Base-by-base conservation (phyloP, 2,329 filamentous ascomycete genomes). In the Talaromyces sp. region DNA sequence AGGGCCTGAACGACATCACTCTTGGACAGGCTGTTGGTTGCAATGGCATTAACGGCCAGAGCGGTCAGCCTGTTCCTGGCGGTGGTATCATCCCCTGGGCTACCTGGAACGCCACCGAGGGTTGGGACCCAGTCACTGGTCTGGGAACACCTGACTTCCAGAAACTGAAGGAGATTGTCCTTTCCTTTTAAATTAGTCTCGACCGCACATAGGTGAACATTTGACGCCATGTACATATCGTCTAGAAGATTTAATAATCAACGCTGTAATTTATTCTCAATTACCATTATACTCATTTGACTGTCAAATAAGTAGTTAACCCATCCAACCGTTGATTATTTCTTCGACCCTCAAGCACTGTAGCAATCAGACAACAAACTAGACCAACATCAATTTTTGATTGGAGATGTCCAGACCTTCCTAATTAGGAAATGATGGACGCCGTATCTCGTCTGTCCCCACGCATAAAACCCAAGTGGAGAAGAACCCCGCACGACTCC, bases 1-100 rank as follows among this genome's bases (percentile, higher is more conserved):
- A 75, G 63, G 82, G 75, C 0, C 73, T 86, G 18, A 84, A 74
- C 0, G 84, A 87, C 65, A 72, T 78, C 31, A 67, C 71, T 6
- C 70, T 64, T 28, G 76, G 75, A 8, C 64, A 60, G 33, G 71
- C 71, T 4, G 67, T 72, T 51, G 75, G 76, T 6, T 78, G 75
- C 61, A 65, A 70, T 31, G 71, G 69, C 16, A 63, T 68, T 50
- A 70, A 76, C 8, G 75, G 75, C 28, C 70, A 72, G 52, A 66
- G 40, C 23, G 63, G 67, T 1, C 4, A 60, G 53, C 28, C 51
- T 14, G 65, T 70, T 7, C 14, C 50, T 5, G 70, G 70, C 7
- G 66, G 61, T 33, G 64, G 68, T 27, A 30, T 68, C 5, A 70
- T 72, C 33, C 68, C 70, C 3, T 65, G 64, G 28, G 70, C 70